Conservation (phyloP, 2,329 filamentous ascomycete species). For the Ceratocystiopsis brevicomis region DNA sequence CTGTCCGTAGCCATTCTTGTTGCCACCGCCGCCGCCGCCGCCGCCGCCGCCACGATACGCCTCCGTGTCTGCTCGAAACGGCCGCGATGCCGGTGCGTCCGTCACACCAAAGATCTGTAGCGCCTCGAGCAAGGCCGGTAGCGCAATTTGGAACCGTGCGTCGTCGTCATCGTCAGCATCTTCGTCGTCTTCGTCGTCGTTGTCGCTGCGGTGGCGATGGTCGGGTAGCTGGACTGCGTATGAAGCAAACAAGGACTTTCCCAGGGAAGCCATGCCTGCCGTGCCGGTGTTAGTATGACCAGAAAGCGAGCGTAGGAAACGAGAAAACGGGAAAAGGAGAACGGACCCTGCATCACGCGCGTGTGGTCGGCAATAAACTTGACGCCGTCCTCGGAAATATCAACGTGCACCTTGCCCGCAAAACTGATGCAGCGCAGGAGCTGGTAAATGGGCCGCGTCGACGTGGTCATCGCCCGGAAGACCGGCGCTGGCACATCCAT, state of each 20-base stretch:
- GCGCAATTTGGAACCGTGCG: constrained; percentile 61
- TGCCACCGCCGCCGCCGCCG: neutral
- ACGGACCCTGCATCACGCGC: constrained; percentile 71
- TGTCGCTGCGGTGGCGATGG: constrained; percentile 11
- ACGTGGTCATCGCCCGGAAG: constrained; percentile 60
- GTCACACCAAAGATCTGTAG: constrained; percentile 90
- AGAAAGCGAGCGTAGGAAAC: neutral
- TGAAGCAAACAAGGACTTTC: constrained; percentile 73
- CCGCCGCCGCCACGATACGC: constrained; percentile 39
- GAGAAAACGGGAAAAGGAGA: neutral
- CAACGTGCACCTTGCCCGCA: constrained; percentile 39
- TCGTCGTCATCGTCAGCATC: constrained; percentile 26
- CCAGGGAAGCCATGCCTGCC: constrained; percentile 59
- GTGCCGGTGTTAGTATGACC: too few species aligned
- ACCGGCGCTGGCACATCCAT: constrained; percentile 23
- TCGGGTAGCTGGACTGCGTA: constrained; percentile 47
- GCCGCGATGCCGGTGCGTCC: constrained; percentile 39
- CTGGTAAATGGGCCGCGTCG: constrained; percentile 55
- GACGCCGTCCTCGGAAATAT: constrained; percentile 70
- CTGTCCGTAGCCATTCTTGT: neutral
- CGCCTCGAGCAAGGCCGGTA: constrained; percentile 76
- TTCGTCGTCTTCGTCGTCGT: constrained; percentile 19
- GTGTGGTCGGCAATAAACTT: constrained; percentile 78
- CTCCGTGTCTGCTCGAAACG: constrained; percentile 36
- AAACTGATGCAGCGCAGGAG: constrained; percentile 39